These are phyloP conservation scores for Phytophthora melonis DNA, from an alignment of 352 stramenopile genomes.

Conservation along the genomic window DNA sequence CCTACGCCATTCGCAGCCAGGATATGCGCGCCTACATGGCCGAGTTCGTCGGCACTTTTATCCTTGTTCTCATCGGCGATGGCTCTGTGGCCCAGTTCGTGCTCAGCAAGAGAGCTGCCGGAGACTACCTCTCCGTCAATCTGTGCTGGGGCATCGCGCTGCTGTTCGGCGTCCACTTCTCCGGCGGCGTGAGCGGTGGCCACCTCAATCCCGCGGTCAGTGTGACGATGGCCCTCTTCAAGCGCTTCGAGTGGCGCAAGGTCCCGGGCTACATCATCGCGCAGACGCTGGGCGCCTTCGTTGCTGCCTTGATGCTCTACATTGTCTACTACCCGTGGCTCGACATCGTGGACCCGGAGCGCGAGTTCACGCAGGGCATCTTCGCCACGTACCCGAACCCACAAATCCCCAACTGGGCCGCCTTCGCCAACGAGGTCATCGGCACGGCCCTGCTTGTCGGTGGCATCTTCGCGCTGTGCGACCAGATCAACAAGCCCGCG, in stretches of 20 bases:
- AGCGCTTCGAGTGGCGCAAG: constrained; percentile 70
- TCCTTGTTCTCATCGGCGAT: constrained; percentile 66
- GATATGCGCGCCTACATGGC: constrained; percentile 38
- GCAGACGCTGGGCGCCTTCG: constrained; percentile 70
- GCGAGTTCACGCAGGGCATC: constrained; percentile 71
- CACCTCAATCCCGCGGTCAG: constrained; percentile 80
- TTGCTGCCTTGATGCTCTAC: constrained; percentile 73
- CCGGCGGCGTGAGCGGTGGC: constrained; percentile 69
- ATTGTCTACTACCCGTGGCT: constrained; percentile 71
- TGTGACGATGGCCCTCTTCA: constrained; percentile 71
- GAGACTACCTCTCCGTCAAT: constrained; percentile 77
- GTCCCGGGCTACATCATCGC: constrained; percentile 69
- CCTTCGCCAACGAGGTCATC: constrained; percentile 72
- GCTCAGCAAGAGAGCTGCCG: constrained; percentile 57
- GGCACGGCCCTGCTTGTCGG: constrained; percentile 67
- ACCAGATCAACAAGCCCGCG: constrained; percentile 77
- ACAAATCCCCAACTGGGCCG: constrained; percentile 64
- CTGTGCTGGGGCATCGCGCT: constrained; percentile 76
- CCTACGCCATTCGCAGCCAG: constrained; percentile 23
- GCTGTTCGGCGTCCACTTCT: constrained; percentile 76
- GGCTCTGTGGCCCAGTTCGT: constrained; percentile 67
- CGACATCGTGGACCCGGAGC: constrained; percentile 64
- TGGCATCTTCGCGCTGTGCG: constrained; percentile 72
- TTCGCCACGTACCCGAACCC: constrained; percentile 81
- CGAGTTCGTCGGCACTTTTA: constrained; percentile 71